Evolutionary conservation across 1,139 yeast species (phyloP).

Genomic region (Pneumocystis jirovecii): DNA sequence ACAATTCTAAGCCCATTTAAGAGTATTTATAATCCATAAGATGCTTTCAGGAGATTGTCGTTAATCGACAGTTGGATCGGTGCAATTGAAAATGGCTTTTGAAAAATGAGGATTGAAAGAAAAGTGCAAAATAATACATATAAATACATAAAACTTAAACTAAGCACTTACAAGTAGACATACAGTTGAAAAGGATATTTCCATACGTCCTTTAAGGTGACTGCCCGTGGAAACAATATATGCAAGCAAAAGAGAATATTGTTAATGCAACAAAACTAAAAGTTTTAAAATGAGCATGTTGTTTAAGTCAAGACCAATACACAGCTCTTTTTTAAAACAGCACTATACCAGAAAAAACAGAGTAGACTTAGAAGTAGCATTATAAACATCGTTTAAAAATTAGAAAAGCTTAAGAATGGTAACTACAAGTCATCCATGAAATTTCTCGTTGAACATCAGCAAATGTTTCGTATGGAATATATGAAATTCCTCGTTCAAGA

Average conservation of each 20-base stretch:
- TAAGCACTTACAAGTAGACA: background rate
- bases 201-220: too few relatives aligned
- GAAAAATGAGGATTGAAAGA: too few relatives aligned
- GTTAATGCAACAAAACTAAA: too few relatives aligned
- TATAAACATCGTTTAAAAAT: too few relatives aligned
- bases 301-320: too few relatives aligned
- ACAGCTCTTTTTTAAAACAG: too few relatives aligned
- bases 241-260: background rate
- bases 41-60: too few relatives aligned
- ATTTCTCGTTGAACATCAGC: constrained; percentile 27
- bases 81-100: background rate
- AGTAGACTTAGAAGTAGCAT: background rate
- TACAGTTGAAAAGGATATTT: background rate
- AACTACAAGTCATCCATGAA: constrained; percentile 10
- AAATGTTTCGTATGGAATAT: constrained; percentile 30
- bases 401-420: background rate
- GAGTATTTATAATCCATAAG: too few relatives aligned
- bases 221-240: too few relatives aligned
- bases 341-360: background rate
- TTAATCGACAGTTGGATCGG: background rate
- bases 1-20: too few relatives aligned
- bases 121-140: background rate
- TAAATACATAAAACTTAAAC: background rate
- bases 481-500: constrained; percentile 28
- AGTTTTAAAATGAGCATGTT: too few relatives aligned